Percentiles rank a stretch among this genome's conserved stretches.
phyloP scores from a whole-genome alignment of 306 rosid species.

The Myrica gale region DNA sequence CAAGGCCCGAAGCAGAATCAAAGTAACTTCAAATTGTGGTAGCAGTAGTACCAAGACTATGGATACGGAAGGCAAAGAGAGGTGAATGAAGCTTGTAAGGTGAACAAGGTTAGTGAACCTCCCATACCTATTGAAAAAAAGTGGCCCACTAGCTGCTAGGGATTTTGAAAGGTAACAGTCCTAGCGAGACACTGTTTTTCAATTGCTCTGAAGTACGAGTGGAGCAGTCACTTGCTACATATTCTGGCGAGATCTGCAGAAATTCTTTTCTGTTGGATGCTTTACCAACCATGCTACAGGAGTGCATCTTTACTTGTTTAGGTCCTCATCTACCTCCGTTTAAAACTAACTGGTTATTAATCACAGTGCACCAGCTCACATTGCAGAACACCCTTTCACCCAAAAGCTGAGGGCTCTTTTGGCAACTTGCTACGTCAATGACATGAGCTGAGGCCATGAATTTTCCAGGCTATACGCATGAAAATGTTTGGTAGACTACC shows the following conservation, averaged over 20 bases:
- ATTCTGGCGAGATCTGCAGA: not conserved
- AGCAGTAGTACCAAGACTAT: slow-evolving; percentile 21
- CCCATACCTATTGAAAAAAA: slow-evolving; percentile 35
- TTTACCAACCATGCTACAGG: not conserved
- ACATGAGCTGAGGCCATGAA: not conserved
- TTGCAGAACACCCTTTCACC: not conserved
- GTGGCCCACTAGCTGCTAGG: slow-evolving; percentile 30
- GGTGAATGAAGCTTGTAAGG: slow-evolving; percentile 37
- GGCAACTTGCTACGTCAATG: not conserved
- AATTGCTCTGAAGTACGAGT: not conserved
- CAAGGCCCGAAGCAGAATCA: slow-evolving; percentile 45
- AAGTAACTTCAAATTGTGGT: slow-evolving; percentile 37
- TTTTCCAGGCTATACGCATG: not conserved
- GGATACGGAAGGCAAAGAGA: slow-evolving; percentile 40
- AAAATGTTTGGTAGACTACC: not conserved
- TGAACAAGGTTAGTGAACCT: slow-evolving; percentile 31
- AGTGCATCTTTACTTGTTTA: slow-evolving; percentile 3
- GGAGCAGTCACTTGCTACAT: not conserved
- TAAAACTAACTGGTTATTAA: not conserved
- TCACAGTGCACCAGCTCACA: slow-evolving; percentile 4
- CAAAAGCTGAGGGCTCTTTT: not conserved
- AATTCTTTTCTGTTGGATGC: not conserved
- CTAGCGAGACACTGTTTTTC: not conserved
- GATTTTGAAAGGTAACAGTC: slow-evolving; percentile 11
- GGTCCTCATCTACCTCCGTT: not conserved